Conservation (phyloP, 1,139 yeast genomes). For the Scheffersomyces insectosa region DNA sequence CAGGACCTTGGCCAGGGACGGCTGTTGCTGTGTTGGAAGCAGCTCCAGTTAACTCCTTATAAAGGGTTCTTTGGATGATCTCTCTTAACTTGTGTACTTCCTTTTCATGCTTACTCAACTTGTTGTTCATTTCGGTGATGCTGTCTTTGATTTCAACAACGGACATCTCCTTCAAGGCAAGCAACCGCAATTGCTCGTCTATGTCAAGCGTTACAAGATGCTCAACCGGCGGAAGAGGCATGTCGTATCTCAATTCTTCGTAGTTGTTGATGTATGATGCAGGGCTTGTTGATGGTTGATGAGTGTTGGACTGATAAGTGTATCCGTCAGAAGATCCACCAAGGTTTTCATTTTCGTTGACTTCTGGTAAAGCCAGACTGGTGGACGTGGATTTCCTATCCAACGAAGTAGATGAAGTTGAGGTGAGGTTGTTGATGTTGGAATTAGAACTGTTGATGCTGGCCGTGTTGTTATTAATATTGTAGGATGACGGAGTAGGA, state of each 20-base stretch:
- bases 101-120: slow-evolving; percentile 40
- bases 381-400: too few relatives aligned
- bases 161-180: slow-evolving; percentile 65
- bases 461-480: slow-evolving; percentile 7
- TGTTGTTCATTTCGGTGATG: slow-evolving; percentile 33
- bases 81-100: slow-evolving; percentile 49
- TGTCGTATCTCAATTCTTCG: slow-evolving; percentile 24
- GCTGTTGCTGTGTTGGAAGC: slow-evolving; percentile 2
- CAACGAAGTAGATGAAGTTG: too few relatives aligned
- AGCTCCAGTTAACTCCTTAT: slow-evolving; percentile 29
- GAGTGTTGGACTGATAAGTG: slow-evolving; percentile 3
- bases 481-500: slow-evolving; percentile 26
- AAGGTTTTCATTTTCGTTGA: neutral
- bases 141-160: slow-evolving; percentile 57
- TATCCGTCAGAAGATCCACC: neutral
- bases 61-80: slow-evolving; percentile 41
- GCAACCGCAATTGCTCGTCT: slow-evolving; percentile 54
- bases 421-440: too few relatives aligned
- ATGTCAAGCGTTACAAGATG: slow-evolving; percentile 37
- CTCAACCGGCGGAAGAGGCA: slow-evolving; percentile 34
- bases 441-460: neutral
- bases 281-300: slow-evolving; percentile 1
- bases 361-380: slow-evolving; percentile 1
- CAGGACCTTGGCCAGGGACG: neutral
- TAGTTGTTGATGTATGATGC: slow-evolving; percentile 6